Evolutionary conservation across 805 yeast species (phyloP).

Genomic region (Geotrichum ghanense): DNA sequence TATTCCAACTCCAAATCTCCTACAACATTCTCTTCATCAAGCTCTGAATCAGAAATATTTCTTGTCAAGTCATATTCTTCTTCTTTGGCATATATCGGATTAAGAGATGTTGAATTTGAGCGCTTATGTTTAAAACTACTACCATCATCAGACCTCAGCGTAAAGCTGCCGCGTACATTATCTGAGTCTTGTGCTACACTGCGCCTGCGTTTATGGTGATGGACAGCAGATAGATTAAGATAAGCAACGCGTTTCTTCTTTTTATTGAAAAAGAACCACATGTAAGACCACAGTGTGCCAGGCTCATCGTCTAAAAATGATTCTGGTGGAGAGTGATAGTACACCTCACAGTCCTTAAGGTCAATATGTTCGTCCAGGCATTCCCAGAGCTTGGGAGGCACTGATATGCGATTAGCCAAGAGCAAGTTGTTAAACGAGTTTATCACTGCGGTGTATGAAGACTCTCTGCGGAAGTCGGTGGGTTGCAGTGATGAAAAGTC

Average conservation of each 20-base stretch:
- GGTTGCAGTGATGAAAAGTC: slow-evolving; percentile 87
- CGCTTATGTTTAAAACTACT: slow-evolving; percentile 20
- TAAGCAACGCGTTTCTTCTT: slow-evolving; percentile 86
- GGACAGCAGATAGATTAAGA: slow-evolving; percentile 52
- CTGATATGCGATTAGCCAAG: slow-evolving; percentile 38
- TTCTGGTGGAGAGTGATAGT: slow-evolving; percentile 33
- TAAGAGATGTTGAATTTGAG: slow-evolving; percentile 18
- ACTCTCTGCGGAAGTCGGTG: slow-evolving; percentile 47
- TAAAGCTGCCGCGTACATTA: slow-evolving; percentile 24
- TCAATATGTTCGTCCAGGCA: slow-evolving; percentile 75
- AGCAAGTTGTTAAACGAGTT: slow-evolving; percentile 67
- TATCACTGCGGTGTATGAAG: slow-evolving; percentile 32
- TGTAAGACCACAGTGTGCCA: slow-evolving; percentile 58
- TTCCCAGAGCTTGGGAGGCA: slow-evolving; percentile 76
- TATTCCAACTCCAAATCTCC: slow-evolving; percentile 32
- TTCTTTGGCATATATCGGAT: slow-evolving; percentile 29
- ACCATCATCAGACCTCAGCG: slow-evolving; percentile 24
- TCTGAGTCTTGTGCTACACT: slow-evolving; percentile 24
- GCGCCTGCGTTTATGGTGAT: slow-evolving; percentile 30
- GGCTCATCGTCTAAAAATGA: slow-evolving; percentile 57
- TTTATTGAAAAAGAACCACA: slow-evolving; percentile 89
- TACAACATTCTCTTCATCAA: slow-evolving; percentile 27
- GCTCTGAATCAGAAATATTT: slow-evolving; percentile 12
- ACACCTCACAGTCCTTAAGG: slow-evolving; percentile 38
- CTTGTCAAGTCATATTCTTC: slow-evolving; percentile 36